phyloP scores from a whole-genome alignment of 805 yeast genomes.

The Starmera quercuum region DNA sequence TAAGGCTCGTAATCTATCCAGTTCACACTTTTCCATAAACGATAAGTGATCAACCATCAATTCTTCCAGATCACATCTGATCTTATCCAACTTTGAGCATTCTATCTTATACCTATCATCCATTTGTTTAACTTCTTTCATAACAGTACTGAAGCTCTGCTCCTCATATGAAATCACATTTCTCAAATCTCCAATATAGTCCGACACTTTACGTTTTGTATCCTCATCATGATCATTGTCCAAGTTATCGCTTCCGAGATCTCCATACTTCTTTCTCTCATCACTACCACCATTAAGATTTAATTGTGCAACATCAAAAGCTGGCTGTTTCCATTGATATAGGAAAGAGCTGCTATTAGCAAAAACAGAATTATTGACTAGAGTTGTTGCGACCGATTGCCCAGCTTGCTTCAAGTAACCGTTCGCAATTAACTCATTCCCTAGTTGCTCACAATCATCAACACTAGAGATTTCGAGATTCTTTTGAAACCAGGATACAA shows the following conservation, averaged over 20 bases:
- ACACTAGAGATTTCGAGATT: slow-evolving; percentile 36
- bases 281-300: slow-evolving; percentile 2
- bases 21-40: slow-evolving; percentile 78
- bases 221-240: slow-evolving; percentile 23
- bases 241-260: too few species aligned
- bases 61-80: slow-evolving; percentile 71
- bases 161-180: slow-evolving; percentile 33
- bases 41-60: slow-evolving; percentile 60
- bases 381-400: slow-evolving; percentile 58
- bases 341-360: slow-evolving; percentile 66
- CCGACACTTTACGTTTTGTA: slow-evolving; percentile 6
- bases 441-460: slow-evolving; percentile 61
- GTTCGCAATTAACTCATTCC: slow-evolving; percentile 57
- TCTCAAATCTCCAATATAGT: slow-evolving; percentile 17
- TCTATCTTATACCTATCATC: slow-evolving; percentile 49
- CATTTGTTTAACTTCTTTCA: slow-evolving; percentile 47
- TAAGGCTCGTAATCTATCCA: slow-evolving; percentile 67
- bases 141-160: slow-evolving; percentile 41
- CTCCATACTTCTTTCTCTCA: slow-evolving; percentile 11
- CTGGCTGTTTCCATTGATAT: slow-evolving; percentile 76
- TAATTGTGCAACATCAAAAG: slow-evolving; percentile 46
- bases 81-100: slow-evolving; percentile 52
- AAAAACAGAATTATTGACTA: slow-evolving; percentile 52
- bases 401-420: slow-evolving; percentile 51
- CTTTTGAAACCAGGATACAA: slow-evolving; percentile 51